phyloP scores from a whole-genome alignment of 2,329 filamentous ascomycete species.

The Cladosporium sp. region DNA sequence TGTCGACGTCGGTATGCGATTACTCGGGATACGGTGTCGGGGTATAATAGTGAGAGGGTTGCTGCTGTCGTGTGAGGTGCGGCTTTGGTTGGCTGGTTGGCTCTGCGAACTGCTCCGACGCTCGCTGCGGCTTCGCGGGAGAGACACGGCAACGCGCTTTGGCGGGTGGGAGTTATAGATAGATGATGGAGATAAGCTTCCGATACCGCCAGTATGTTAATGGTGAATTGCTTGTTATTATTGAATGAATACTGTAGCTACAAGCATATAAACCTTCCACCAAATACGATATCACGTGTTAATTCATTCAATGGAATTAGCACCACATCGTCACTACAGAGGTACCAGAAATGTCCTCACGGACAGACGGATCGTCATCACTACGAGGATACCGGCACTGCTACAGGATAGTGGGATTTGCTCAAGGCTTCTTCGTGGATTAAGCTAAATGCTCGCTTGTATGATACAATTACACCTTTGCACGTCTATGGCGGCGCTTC shows the following conservation, averaged over 20 bases:
- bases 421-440: constrained; percentile 3
- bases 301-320: neutral
- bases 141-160: neutral
- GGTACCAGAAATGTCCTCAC: neutral
- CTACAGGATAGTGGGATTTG: neutral
- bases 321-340: neutral
- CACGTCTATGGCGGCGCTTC: neutral
- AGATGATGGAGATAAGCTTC: neutral
- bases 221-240: neutral
- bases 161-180: neutral
- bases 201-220: neutral
- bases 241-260: no score
- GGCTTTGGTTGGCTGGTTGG: constrained; percentile 1
- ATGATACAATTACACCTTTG: constrained; percentile 14
- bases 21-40: constrained; percentile 14
- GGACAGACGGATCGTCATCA: neutral
- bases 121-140: constrained; percentile 6
- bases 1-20: constrained; percentile 19
- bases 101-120: constrained; percentile 13
- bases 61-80: constrained; percentile 10
- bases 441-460: constrained; percentile 14
- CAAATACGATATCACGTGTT: neutral
- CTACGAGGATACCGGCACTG: neutral
- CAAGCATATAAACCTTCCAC: neutral
- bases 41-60: neutral